Evolutionary conservation across 2,329 filamentous ascomycete genomes (phyloP), one percentile per base, ranked within the genome.

Genomic region (Zopfia rhizophila): DNA sequence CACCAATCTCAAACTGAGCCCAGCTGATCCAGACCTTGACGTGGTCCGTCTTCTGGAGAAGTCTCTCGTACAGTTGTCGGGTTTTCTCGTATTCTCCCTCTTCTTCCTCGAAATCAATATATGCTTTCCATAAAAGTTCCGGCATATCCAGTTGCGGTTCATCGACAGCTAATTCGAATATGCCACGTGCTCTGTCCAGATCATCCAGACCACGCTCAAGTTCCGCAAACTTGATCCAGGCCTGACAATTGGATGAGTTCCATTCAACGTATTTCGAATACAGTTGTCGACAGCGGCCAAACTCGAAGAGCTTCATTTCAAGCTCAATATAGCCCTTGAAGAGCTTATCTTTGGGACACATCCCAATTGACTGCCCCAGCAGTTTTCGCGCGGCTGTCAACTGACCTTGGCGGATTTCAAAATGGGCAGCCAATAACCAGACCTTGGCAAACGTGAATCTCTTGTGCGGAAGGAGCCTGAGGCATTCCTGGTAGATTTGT

Each of bases 1-100:
- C 86, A 69, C 94, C 93, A 77, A 97, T 90, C 74, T 99, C 94
- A 66, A 99, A 97, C 71, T 95, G 90, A n/a, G 94, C 94, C 75
- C 93, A 99, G 71, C 90, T 93, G 72, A 94, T 96, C 94, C 94
- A 99, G 49, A 99, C 94, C 79, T 97, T 99, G 79, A 97, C 91
- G 68, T 99, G 94, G 65, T 94, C 88, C n/a, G 94, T 96, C 84
- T 95, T 97, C 64, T 90, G 81, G 30, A 99, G 82, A 10, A 99
- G 81, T 6, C 93, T 85, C 76, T 97, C 93, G 75, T 97, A 99
- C 31, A 99, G 78, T 3, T 78, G 77, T 36, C 94, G 82, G 4
- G 91, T 91, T 36, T 86, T 81, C 40, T 91, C 90, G 72, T 93
- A 97, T 72, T 97, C 91, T 63, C 87, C 90, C 72, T 96, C 91